phyloP scores from a whole-genome alignment of 2,329 filamentous ascomycete species.

The Hyphodiscus sp. region DNA sequence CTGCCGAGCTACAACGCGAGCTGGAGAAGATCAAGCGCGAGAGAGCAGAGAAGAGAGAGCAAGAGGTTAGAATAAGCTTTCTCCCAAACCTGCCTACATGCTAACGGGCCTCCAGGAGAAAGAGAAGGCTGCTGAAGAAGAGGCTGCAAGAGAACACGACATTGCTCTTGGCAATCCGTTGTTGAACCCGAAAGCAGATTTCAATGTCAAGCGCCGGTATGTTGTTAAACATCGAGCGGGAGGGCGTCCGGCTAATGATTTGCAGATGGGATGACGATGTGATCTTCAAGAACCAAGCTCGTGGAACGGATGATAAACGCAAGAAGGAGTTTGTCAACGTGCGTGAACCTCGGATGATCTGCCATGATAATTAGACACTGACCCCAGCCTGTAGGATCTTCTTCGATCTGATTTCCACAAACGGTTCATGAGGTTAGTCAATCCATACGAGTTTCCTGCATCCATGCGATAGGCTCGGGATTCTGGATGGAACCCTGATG shows the following conservation, averaged over 20 bases:
- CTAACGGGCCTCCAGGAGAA: constrained; percentile 50
- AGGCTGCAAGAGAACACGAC: constrained; percentile 77
- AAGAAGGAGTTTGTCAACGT: constrained; percentile 98
- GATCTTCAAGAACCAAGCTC: constrained; percentile 97
- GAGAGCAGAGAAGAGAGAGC: constrained; percentile 68
- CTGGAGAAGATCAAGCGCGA: constrained; percentile 90
- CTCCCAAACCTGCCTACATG: background rate
- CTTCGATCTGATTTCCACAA: constrained; percentile 95
- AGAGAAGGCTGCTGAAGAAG: constrained; percentile 71
- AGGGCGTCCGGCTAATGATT: constrained; percentile 9
- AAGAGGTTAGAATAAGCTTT: constrained; percentile 44
- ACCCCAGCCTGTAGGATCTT: constrained; percentile 56
- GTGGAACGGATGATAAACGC: constrained; percentile 86
- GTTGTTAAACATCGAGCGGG: constrained; percentile 3
- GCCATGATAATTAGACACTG: constrained; percentile 6
- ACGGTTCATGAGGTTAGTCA: constrained; percentile 69
- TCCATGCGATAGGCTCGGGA: background rate
- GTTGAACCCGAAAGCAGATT: constrained; percentile 74
- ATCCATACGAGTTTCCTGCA: constrained; percentile 1
- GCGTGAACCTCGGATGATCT: constrained; percentile 31
- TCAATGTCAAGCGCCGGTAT: constrained; percentile 71
- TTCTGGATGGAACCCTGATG: background rate
- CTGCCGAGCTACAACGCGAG: constrained; percentile 84
- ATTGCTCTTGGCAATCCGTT: constrained; percentile 91
- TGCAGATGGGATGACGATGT: constrained; percentile 92